A percentile compares a stretch with the other conserved stretches of the same genome.
These are phyloP conservation scores for Ophioceras dolichostomum DNA, from an alignment of 2,329 filamentous ascomycete genomes.

Conservation along the genomic window DNA sequence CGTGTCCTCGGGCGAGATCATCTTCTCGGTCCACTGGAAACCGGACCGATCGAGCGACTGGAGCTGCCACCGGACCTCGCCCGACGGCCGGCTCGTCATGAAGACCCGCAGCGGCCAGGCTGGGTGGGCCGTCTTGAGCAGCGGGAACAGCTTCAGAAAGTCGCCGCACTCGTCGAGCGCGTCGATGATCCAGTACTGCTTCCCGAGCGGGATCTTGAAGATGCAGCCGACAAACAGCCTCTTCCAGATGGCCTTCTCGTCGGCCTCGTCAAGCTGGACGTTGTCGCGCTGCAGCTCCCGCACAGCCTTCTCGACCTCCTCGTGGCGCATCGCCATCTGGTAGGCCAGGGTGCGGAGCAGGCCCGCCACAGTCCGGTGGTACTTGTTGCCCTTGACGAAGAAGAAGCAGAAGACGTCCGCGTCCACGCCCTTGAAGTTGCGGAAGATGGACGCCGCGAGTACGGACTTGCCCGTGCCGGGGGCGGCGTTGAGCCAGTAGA, in stretches of 20 bases:
- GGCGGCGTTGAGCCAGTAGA: slow-evolving; percentile 1
- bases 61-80: slow-evolving; percentile 1
- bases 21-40: neutral
- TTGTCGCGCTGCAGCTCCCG: slow-evolving; percentile 10
- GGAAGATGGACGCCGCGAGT: neutral
- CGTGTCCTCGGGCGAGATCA: slow-evolving; percentile 7
- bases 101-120: slow-evolving; percentile 1
- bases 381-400: neutral
- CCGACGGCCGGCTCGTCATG: neutral
- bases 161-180: slow-evolving; percentile 15
- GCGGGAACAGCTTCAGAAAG: neutral
- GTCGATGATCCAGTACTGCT: slow-evolving; percentile 18
- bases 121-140: neutral
- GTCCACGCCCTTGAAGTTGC: neutral
- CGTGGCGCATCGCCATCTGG: slow-evolving; percentile 17
- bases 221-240: slow-evolving; percentile 13
- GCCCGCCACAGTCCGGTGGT: neutral
- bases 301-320: slow-evolving; percentile 7
- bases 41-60: neutral
- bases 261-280: slow-evolving; percentile 8
- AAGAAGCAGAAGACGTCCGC: neutral
- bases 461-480: slow-evolving; percentile 2
- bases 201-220: slow-evolving; percentile 8
- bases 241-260: slow-evolving; percentile 14
- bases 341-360: slow-evolving; percentile 17